Evolutionary conservation across 768 basidiomycete genomes (phyloP).

Genomic region (Amanita subjunquillea): DNA sequence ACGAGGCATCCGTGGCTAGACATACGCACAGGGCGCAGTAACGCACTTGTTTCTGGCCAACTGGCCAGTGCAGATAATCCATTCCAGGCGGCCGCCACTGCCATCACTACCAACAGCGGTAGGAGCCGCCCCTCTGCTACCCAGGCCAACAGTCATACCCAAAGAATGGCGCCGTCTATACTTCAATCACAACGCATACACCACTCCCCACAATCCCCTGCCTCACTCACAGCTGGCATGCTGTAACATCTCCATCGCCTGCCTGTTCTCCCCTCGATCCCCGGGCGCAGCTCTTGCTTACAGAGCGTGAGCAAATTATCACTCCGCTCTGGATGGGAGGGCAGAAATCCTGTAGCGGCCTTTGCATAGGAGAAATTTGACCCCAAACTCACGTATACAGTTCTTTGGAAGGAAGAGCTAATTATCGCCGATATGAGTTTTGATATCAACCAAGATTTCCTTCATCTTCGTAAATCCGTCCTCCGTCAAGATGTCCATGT

Average conservation of each 20-base stretch:
- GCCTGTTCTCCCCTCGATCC: neutral
- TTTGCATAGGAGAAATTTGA: no score
- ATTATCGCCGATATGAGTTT: no score
- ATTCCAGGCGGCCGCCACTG: slow-evolving; percentile 4
- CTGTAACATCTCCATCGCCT: neutral
- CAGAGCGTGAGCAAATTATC: no score
- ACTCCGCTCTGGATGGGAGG: no score
- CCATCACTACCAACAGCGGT: neutral
- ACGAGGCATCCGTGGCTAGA: slow-evolving; percentile 11
- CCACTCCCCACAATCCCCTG: neutral
- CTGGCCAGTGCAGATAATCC: slow-evolving; percentile 11
- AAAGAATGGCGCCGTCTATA: neutral
- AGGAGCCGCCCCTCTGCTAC: neutral
- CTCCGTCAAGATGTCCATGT: no score
- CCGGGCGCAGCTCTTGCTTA: neutral
- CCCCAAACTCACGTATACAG: no score
- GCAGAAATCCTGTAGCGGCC: no score
- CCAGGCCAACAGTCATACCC: neutral
- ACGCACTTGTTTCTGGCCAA: slow-evolving; percentile 2
- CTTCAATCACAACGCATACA: neutral
- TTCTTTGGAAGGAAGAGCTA: no score
- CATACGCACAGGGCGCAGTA: slow-evolving; percentile 9
- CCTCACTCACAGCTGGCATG: neutral
- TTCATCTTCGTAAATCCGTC: no score
- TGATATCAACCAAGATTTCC: no score